phyloP scores from a whole-genome alignment of 2,329 filamentous ascomycete species.

The Lachnellula willkommii region DNA sequence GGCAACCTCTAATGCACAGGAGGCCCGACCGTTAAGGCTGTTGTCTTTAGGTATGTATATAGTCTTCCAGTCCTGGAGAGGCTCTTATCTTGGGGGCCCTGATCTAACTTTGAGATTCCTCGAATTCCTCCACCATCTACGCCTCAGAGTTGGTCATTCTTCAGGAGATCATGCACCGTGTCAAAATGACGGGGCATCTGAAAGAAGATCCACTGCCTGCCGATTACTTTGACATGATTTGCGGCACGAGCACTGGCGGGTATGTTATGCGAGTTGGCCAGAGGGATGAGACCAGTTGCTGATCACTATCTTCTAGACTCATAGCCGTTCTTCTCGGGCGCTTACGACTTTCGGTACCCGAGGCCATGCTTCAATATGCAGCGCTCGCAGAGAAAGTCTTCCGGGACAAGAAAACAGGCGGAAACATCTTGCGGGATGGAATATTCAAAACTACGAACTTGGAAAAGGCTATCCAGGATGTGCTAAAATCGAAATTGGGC shows the following conservation, averaged over 20 bases:
- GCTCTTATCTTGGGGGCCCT: neutral
- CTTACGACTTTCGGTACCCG: constrained; percentile 33
- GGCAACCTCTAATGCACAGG: too few species aligned
- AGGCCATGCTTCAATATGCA: too few species aligned
- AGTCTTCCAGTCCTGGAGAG: neutral
- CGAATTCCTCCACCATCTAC: too few species aligned
- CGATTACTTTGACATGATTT: constrained; percentile 38
- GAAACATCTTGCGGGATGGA: too few species aligned
- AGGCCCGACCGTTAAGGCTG: neutral
- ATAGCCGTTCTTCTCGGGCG: constrained; percentile 45
- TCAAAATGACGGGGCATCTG: constrained; percentile 15
- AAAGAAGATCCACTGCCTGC: constrained; percentile 31
- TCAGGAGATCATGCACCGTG: constrained; percentile 31
- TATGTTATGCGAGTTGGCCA: constrained; percentile 13
- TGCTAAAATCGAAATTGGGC: too few species aligned
- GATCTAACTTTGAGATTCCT: too few species aligned
- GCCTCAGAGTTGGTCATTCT: constrained; percentile 35
- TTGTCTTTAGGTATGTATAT: neutral
- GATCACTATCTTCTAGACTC: constrained; percentile 30
- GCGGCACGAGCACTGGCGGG: constrained; percentile 23
- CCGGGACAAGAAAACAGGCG: too few species aligned
- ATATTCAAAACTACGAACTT: too few species aligned
- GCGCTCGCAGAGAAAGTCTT: too few species aligned
- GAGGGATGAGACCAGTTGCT: neutral
- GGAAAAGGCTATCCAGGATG: too few species aligned